Base-by-base conservation (phyloP, 2,329 filamentous ascomycete genomes). In the Fusarium sp. region DNA sequence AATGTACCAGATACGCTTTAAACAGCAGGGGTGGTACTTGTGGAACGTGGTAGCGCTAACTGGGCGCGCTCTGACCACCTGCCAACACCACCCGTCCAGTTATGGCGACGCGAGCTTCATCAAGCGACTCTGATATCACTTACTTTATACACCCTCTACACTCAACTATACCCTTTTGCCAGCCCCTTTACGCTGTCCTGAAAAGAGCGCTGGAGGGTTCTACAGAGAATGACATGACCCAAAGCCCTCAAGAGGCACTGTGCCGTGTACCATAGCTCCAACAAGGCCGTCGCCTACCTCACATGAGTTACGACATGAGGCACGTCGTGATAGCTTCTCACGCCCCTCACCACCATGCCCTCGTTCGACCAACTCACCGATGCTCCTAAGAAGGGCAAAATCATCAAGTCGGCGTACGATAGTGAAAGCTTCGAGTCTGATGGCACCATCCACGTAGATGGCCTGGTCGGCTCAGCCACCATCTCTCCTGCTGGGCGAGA, bases 401-500 rank as follows among this genome's bases (percentile, higher is more conserved):
- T 78, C 31, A 84, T 88, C 68, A 86, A 85, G 70, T 88, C 87
- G 53, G 90, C 92, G 35, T 93, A 88, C 67, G 91, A 96, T 64
- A 96, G 92, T 75, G 88, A 91, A 51, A 96, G 91, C 31, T 97
- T 97, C 69, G 92, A 93, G 68, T 86, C 89, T 63, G 90, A 96
- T 77, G 89, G 91, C 48, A 91, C 89, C 2, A 93, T 97, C 68
- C 88, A 91, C 70, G 91, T 97, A 47, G 89, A 93, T 64, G 85
- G 85, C n/a, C 76, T 86, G 22, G 92, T 97, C 48, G 93, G 93
- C 43, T 96, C 94, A 6, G 93, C 94, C 69, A 94, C 92, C 58
- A 97, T 97, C 76, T 96, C 93, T 19, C 93, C 93, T 3, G 93
- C 90, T 59, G 93, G 94, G 44, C 86, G 94, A 70, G 94, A 97